Percentiles rank a stretch among this genome's conserved stretches.
Evolutionary conservation across 345 rosid genomes (phyloP).

Genomic region (Lumnitzera littorea): DNA sequence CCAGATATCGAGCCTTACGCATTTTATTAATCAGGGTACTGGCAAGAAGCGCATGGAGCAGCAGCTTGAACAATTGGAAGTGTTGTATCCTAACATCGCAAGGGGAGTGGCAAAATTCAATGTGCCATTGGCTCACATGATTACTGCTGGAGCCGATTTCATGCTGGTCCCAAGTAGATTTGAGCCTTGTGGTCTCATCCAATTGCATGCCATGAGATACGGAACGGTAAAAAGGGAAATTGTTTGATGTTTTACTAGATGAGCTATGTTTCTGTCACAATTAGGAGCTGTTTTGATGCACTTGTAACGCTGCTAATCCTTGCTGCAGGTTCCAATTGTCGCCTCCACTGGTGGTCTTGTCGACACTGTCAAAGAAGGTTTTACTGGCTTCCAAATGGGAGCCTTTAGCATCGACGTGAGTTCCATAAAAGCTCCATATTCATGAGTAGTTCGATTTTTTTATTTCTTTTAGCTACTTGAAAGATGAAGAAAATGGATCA

Average conservation of each 20-base stretch:
- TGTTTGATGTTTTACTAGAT: background rate
- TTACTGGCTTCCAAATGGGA: conserved; percentile 92
- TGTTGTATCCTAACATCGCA: conserved; percentile 54
- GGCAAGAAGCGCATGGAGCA: conserved; percentile 79
- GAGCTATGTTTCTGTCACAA: background rate
- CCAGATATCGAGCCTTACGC: background rate
- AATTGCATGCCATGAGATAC: conserved; percentile 92
- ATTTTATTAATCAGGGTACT: conserved; percentile 51
- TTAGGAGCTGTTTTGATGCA: background rate
- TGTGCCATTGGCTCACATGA: conserved; percentile 77
- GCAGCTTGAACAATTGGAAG: conserved; percentile 61
- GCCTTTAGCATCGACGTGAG: conserved; percentile 65
- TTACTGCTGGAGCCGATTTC: conserved; percentile 85
- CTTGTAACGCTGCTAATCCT: background rate
- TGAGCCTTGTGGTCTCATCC: conserved; percentile 98
- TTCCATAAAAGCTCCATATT: background rate
- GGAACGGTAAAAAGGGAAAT: conserved; percentile 53
- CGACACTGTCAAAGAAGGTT: conserved; percentile 86
- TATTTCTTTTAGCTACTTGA: background rate
- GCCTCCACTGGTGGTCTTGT: conserved; percentile 97
- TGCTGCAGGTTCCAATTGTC: conserved; percentile 60
- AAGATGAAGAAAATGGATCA: background rate
- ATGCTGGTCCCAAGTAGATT: conserved; percentile 84
- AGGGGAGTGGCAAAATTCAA: conserved; percentile 81
- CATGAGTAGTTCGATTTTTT: no score